Evolutionary conservation across 352 stramenopile genomes (phyloP), one percentile per base, ranked within the genome.

Genomic region (Globisporangium echinulatum): DNA sequence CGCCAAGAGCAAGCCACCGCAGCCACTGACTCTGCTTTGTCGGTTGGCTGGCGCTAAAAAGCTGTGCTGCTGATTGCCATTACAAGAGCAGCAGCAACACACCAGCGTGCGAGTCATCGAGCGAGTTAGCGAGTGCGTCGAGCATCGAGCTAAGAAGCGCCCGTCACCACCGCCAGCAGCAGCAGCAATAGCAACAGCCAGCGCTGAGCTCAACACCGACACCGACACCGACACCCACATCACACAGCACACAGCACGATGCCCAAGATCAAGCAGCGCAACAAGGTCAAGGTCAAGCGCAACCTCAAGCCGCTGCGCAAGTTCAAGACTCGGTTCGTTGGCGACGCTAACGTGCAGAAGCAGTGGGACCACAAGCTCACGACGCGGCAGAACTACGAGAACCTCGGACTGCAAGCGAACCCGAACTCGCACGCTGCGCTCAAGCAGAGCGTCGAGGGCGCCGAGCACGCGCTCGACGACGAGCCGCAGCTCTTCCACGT

Each of bases 341-440:
- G 82, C 53, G 81, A 92, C 71, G 66, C 77, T 25, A 72, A 77
- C 51, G 76, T 92, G 66, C 78, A 88, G 62, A 56, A 79, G 62
- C 71, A 87, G 38, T 93, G 84, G 84, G 64, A 91, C 62, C 84
- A 93, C 71, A 77, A 82, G 54, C 76, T 85, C 66, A 93, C 84
- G 47, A 88, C 78, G 39, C 74, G 70, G 64, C 84, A 93, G 61
- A 93, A 93, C 72, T 93, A 91, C 69, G 79, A 66, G 38, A 75
- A 77, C 7, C 83, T 93, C 50, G 84, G 82, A 0, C 71, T 93
- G 33, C 68, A 83, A 54, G 74, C 62, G 51, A 67, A 93, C 62
- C 80, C 84, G 19, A 93, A 93, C 73, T 72, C 67, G 48, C 64
- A 79, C 63, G 49, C 76, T 39, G 67, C 71, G 56, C 59, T 93